These are phyloP conservation scores for Hibiscus mutabilis DNA, from an alignment of 345 rosid genomes.

Conservation along the genomic window DNA sequence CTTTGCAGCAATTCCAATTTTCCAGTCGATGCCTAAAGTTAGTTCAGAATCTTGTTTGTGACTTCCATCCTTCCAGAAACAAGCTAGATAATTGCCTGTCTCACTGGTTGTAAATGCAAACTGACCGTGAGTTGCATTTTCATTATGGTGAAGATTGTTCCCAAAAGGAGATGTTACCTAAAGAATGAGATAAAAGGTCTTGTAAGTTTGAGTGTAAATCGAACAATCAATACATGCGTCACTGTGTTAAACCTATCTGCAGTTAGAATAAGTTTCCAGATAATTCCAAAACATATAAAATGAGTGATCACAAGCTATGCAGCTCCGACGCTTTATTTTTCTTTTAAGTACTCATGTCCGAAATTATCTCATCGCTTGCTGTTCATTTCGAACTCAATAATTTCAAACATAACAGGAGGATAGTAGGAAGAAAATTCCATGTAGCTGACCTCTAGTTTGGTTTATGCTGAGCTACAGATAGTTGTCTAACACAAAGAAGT, in stretches of 20 bases:
- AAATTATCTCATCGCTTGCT: not conserved
- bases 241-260: not conserved
- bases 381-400: not conserved
- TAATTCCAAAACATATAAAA: not conserved
- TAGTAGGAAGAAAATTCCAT: not conserved
- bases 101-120: conserved; percentile 74
- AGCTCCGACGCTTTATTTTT: not conserved
- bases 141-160: conserved; percentile 53
- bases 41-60: conserved; percentile 25
- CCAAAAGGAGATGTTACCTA: conserved; percentile 82
- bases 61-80: conserved; percentile 54
- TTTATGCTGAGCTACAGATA: not conserved
- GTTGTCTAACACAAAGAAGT: not conserved
- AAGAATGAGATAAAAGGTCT: conserved; percentile 6
- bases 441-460: not conserved
- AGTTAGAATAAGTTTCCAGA: no score
- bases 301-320: not conserved
- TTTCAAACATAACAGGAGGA: not conserved
- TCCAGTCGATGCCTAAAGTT: conserved; percentile 82
- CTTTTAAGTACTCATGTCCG: not conserved
- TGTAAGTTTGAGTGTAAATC: not conserved
- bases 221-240: not conserved
- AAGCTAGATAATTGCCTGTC: conserved; percentile 67
- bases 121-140: conserved; percentile 55
- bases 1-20: conserved; percentile 79